Evolutionary conservation across 208 protist genomes (phyloP).

Genomic region (Acanthamoeba royreba): DNA sequence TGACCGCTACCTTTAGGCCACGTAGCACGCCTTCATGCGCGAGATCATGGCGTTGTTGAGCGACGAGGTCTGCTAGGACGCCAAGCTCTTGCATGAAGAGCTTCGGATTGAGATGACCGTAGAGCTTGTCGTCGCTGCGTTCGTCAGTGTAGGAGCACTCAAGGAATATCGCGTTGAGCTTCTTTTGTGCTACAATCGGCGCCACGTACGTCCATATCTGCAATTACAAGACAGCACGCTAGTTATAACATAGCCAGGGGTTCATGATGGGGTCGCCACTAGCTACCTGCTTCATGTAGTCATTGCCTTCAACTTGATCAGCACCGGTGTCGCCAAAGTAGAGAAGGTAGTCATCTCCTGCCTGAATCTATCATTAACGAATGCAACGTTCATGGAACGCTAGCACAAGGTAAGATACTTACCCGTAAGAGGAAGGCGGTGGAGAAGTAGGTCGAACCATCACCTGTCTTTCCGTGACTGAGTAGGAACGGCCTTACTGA

Average conservation of each 20-base stretch:
- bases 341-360: neutral
- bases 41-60: neutral
- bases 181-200: neutral
- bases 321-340: neutral
- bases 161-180: neutral
- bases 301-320: neutral
- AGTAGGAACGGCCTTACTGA: neutral
- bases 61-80: neutral
- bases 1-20: neutral
- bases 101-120: neutral
- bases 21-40: neutral
- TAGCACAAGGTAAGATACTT: neutral
- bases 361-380: neutral
- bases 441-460: neutral
- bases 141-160: neutral
- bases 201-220: neutral
- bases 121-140: neutral
- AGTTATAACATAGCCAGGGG: neutral
- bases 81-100: neutral
- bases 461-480: neutral
- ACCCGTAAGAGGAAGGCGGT: neutral
- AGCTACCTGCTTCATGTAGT: neutral
- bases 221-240: neutral
- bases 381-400: neutral
- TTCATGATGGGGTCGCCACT: neutral